Conservation (phyloP, 345 rosid genomes). For the Ceriops decandra region DNA sequence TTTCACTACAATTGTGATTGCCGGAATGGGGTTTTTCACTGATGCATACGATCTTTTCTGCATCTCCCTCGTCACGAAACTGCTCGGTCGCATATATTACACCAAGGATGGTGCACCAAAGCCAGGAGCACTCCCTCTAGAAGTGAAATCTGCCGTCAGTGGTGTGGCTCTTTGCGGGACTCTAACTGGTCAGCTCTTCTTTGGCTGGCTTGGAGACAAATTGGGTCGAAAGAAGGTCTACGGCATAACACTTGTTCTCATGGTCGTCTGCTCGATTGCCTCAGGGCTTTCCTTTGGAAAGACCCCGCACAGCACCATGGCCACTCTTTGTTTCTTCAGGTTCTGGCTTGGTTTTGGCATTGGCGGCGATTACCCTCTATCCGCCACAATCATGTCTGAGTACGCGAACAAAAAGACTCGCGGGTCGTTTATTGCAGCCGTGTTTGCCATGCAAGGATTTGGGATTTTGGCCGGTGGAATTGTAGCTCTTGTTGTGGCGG, state of each 20-base stretch:
- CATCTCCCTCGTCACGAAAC: conserved; percentile 34
- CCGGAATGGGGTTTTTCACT: conserved; percentile 47
- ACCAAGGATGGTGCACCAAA: conserved; percentile 14
- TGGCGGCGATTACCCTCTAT: conserved; percentile 30
- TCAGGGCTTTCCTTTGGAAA: conserved; percentile 26
- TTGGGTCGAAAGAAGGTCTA: conserved; percentile 37
- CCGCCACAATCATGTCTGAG: conserved; percentile 33
- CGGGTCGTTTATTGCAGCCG: conserved; percentile 27
- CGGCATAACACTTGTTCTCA: conserved; percentile 31
- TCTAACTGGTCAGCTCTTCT: conserved; percentile 33
- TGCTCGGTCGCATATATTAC: conserved; percentile 47
- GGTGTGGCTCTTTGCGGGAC: conserved; percentile 37
- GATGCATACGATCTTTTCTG: conserved; percentile 50
- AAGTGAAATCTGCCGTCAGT: conserved; percentile 34
- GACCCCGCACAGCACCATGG: not conserved
- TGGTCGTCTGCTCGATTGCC: conserved; percentile 21
- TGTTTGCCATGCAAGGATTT: conserved; percentile 34
- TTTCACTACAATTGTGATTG: conserved; percentile 40
- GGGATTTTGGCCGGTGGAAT: conserved; percentile 31
- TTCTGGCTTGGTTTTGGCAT: conserved; percentile 34
- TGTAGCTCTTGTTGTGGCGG: conserved; percentile 15
- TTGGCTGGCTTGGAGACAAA: conserved; percentile 42
- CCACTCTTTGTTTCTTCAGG: conserved; percentile 31
- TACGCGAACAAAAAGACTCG: conserved; percentile 31
- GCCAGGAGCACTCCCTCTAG: conserved; percentile 38